Percentiles rank a stretch among this genome's conserved stretches.
These are phyloP conservation scores for Saccharomyces cerevisiae DNA, from an alignment of 805 yeast species.

Conservation along the genomic window DNA sequence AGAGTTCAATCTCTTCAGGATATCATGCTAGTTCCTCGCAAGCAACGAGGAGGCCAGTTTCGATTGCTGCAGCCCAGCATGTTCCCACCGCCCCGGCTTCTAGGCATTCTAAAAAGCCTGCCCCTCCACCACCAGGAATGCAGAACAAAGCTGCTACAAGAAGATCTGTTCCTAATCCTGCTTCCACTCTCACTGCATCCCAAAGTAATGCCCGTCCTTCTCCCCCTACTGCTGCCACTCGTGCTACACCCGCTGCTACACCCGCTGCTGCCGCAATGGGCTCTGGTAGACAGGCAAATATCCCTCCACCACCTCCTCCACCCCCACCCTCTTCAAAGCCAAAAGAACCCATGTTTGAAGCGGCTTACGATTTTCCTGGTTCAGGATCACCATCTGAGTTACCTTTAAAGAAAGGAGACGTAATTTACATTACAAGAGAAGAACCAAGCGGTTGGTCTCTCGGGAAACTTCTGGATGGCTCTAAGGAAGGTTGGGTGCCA, in stretches of 20 bases:
- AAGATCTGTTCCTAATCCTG: not conserved
- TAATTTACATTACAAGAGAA: conserved; percentile 61
- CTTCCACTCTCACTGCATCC: not conserved
- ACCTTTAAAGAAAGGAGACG: conserved; percentile 67
- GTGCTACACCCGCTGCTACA: conserved; percentile 26
- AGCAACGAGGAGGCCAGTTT: not conserved
- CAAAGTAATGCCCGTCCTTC: not conserved
- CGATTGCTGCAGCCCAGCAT: not conserved
- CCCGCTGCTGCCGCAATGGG: conserved; percentile 3
- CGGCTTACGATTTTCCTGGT: conserved; percentile 83
- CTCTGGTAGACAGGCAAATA: not conserved
- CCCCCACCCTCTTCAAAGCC: conserved; percentile 56
- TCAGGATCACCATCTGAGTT: conserved; percentile 78
- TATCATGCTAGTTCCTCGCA: not conserved
- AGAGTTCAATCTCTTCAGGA: conserved; percentile 3
- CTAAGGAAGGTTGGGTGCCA: conserved; percentile 94
- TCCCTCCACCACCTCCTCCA: conserved; percentile 63
- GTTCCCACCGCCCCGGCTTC: conserved; percentile 24
- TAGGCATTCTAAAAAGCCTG: conserved; percentile 27
- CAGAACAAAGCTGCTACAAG: conserved; percentile 19
- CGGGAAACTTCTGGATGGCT: conserved; percentile 67
- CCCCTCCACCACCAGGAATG: conserved; percentile 31
- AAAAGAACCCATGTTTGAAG: conserved; percentile 70
- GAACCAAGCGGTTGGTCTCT: conserved; percentile 95
- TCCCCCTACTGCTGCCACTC: conserved; percentile 33